Percentiles rank a stretch among this genome's conserved stretches.
phyloP scores from a whole-genome alignment of 108 stramenopile genomes.

The Discostella stelligeroides region DNA sequence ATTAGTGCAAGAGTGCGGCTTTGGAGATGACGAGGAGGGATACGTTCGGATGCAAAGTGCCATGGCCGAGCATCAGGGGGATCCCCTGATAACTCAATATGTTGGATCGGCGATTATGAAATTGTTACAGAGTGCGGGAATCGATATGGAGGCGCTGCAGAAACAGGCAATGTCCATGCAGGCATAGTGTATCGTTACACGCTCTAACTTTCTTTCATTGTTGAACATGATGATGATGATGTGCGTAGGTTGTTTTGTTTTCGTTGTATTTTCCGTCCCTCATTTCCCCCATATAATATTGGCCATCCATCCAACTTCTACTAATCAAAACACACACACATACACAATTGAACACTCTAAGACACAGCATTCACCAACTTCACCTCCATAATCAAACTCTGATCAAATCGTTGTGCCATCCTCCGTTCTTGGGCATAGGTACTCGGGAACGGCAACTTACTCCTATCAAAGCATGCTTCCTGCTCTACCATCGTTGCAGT shows the following conservation, averaged over 20 bases:
- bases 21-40: constrained; percentile 71
- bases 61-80: constrained; percentile 86
- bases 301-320: neutral
- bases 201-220: too few species aligned
- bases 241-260: too few species aligned
- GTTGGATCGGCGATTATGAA: constrained; percentile 76
- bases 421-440: constrained; percentile 83
- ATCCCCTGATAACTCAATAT: constrained; percentile 86
- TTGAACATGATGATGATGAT: too few species aligned
- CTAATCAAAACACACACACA: neutral
- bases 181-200: neutral
- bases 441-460: constrained; percentile 75
- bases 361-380: constrained; percentile 58
- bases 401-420: constrained; percentile 91
- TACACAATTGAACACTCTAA: neutral
- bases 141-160: constrained; percentile 60
- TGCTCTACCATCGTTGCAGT: constrained; percentile 87
- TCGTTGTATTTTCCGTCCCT: too few species aligned
- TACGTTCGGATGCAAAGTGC: constrained; percentile 84
- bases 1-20: constrained; percentile 75
- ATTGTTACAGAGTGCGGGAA: constrained; percentile 76
- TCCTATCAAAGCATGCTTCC: constrained; percentile 85
- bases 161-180: constrained; percentile 21
- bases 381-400: constrained; percentile 87
- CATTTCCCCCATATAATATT: neutral